phyloP scores from a whole-genome alignment of 805 yeast species.

The Cyberlindnera amylophila region DNA sequence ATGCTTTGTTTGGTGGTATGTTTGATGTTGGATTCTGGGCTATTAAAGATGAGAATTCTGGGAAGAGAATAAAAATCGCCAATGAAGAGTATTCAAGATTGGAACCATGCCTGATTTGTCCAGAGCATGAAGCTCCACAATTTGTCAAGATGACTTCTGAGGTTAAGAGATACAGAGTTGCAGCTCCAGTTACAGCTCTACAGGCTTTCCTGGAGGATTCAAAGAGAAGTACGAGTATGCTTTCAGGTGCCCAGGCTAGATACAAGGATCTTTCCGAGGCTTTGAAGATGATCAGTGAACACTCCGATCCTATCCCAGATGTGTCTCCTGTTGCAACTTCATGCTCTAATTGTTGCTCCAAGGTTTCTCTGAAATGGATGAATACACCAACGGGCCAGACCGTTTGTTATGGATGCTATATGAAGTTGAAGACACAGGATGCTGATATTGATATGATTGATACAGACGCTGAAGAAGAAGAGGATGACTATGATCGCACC shows the following conservation, averaged over 20 bases:
- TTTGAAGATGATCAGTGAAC: background rate
- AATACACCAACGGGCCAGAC: background rate
- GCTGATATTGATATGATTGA: background rate
- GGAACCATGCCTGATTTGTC: slow-evolving; percentile 42
- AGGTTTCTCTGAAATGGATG: slow-evolving; percentile 19
- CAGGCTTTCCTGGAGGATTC: slow-evolving; percentile 20
- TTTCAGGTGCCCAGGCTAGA: slow-evolving; percentile 36
- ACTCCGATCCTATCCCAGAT: background rate
- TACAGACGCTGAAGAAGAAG: background rate
- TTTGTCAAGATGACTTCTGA: slow-evolving; percentile 28
- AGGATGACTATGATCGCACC: slow-evolving; percentile 1
- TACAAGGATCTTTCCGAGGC: slow-evolving; percentile 32
- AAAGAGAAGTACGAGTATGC: slow-evolving; percentile 16
- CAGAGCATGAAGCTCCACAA: slow-evolving; percentile 29
- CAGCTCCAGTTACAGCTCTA: slow-evolving; percentile 15
- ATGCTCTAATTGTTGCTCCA: slow-evolving; percentile 6
- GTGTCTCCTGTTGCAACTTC: background rate
- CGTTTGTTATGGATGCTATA: slow-evolving; percentile 17
- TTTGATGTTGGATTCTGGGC: slow-evolving; percentile 49
- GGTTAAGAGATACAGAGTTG: slow-evolving; percentile 16
- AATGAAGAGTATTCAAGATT: slow-evolving; percentile 34
- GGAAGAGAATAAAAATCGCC: slow-evolving; percentile 24
- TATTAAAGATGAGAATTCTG: slow-evolving; percentile 17
- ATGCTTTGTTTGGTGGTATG: slow-evolving; percentile 37
- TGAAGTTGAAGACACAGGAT: background rate